Conservation (phyloP, 345 rosid species). For the Ceriops decandra region DNA sequence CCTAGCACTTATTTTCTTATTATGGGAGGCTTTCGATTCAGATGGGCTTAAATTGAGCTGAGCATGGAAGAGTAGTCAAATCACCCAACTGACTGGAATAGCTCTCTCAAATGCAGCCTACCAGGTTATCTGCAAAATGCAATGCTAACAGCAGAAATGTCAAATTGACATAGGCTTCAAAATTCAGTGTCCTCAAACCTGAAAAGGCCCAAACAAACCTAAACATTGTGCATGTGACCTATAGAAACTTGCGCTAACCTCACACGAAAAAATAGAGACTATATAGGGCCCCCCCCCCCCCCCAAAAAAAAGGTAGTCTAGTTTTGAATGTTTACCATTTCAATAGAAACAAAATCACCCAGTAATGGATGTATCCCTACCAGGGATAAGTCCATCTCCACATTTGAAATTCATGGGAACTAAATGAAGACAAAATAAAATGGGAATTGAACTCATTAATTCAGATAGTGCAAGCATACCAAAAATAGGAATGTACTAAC, state of each 20-base stretch:
- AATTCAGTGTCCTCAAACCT: background rate
- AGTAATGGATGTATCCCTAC: no score
- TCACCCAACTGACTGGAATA: no score
- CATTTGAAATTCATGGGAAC: background rate
- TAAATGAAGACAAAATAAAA: background rate
- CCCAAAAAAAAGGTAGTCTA: no score
- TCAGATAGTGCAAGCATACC: constrained; percentile 5
- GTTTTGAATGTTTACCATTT: background rate
- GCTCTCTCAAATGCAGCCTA: no score
- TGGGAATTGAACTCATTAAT: no score
- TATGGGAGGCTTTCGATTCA: background rate
- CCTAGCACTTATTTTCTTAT: no score
- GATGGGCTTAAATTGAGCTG: background rate
- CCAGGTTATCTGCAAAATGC: background rate
- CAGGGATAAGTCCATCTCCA: no score
- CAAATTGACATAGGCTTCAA: background rate
- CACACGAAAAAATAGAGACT: background rate
- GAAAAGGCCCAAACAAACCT: background rate
- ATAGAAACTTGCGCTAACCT: background rate
- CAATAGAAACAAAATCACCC: no score
- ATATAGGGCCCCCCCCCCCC: background rate
- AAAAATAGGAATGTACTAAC: constrained; percentile 27
- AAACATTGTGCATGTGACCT: background rate
- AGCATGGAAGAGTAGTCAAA: background rate
- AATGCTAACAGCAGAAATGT: background rate